Base-by-base conservation (phyloP, 2,329 filamentous ascomycete genomes). In the Colletotrichum sp. region DNA sequence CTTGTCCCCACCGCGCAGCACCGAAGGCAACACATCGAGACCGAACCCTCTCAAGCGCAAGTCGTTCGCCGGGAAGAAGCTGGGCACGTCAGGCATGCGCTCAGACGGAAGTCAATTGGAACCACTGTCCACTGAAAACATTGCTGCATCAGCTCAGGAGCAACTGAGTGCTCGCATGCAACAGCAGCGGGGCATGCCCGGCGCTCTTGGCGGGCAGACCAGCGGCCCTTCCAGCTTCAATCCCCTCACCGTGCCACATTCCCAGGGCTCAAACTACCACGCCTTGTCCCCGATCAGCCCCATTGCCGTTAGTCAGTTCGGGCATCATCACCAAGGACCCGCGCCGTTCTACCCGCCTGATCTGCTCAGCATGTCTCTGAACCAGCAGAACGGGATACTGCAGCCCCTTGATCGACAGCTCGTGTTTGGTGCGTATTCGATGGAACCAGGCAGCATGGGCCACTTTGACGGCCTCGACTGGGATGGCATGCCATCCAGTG, bases 331-430 rank as follows among this genome's bases (percentile, higher is more conserved):
- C 71, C 84, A 83, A 55, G 83, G 81, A 52, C 81, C 81, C 67
- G 80, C 82, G 30, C 81, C 80, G 7, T 87, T 90, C 73, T 91
- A 89, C 79, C 84, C 89, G 10, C 85, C 87, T 66, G 87, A 92
- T 80, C 81, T 93, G 49, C 86, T 92, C n/a, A 83, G 87, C 7
- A 84, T 91, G 77, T 87, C 87, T 6, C 84, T 93, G 18, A 84
- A 85, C 26, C 89, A 88, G 80, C 88, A 88, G 72, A 85, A 87
- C 75, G 86, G 86, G 4, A 88, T 92, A 69, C 85, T 95, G 30
- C 92, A 93, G 12, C 92, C 95, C 76, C 89, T 96, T 16, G 94
- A 96, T 80, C 90, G 94, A 5, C 94, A 95, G 80, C 91, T 96
- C 77, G 93, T 95, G 3, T 95, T 95, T 77, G 93, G 92, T 49